Evolutionary conservation across 768 basidiomycete genomes (phyloP).

Genomic region (Naematelia aurantialba): DNA sequence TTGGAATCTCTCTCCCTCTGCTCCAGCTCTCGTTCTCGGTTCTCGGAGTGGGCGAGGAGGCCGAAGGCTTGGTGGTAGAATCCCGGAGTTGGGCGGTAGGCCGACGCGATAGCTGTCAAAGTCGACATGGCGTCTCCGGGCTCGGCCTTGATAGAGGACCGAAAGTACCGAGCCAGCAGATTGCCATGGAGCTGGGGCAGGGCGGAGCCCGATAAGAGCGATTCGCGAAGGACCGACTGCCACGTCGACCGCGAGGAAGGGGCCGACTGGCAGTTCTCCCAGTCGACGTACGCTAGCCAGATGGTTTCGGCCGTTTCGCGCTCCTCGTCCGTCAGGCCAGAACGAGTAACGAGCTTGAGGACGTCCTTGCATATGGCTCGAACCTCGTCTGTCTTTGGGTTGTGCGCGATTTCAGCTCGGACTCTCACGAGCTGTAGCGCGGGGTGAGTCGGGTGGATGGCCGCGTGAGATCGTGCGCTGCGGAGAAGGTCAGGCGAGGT

Average conservation of each 20-base stretch:
- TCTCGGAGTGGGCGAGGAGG: neutral
- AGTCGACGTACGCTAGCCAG: slow-evolving; percentile 11
- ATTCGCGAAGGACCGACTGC: neutral
- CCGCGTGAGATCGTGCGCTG: slow-evolving; percentile 56
- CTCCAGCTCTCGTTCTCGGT: no score
- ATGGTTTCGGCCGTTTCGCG: neutral
- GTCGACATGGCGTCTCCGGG: neutral
- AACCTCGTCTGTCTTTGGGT: neutral
- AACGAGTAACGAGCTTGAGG: slow-evolving; percentile 10
- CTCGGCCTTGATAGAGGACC: neutral
- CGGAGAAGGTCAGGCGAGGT: slow-evolving; percentile 49
- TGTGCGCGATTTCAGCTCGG: slow-evolving; percentile 51
- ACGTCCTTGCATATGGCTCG: slow-evolving; percentile 13
- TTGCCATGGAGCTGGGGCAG: neutral
- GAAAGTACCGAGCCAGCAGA: neutral
- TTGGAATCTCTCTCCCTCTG: neutral
- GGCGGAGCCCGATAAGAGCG: neutral
- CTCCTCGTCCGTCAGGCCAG: slow-evolving; percentile 2
- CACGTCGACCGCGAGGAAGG: slow-evolving; percentile 14
- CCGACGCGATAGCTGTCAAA: slow-evolving; percentile 2
- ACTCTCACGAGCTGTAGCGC: slow-evolving; percentile 60
- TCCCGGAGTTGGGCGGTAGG: slow-evolving; percentile 14
- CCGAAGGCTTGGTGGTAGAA: slow-evolving; percentile 25
- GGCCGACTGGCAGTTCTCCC: slow-evolving; percentile 3
- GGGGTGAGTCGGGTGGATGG: slow-evolving; percentile 50